phyloP scores from a whole-genome alignment of 78 protist genomes.

The Dictyostelium purpureum region DNA sequence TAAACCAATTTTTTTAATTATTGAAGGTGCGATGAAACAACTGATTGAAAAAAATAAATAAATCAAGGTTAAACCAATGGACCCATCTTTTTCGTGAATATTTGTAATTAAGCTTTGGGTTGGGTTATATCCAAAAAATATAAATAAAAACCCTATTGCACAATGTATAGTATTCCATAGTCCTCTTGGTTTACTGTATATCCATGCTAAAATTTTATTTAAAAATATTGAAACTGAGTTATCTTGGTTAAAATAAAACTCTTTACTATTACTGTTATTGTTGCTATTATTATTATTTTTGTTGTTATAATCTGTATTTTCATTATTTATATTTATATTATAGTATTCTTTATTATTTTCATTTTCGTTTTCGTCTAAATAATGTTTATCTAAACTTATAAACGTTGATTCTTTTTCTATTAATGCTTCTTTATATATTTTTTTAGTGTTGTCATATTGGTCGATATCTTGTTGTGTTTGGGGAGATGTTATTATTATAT shows the following conservation, averaged over 20 bases:
- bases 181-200: background rate
- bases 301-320: background rate
- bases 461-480: background rate
- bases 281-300: background rate
- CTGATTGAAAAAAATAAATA: slow-evolving; percentile 52
- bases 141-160: slow-evolving; percentile 34
- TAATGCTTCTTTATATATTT: too few relatives aligned
- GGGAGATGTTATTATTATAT: background rate
- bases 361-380: background rate
- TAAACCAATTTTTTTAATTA: slow-evolving; percentile 47
- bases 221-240: background rate
- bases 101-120: slow-evolving; percentile 30
- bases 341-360: background rate
- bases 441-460: background rate
- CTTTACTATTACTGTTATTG: background rate
- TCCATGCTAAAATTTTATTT: background rate
- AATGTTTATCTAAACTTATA: too few relatives aligned
- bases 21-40: slow-evolving; percentile 27
- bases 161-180: slow-evolving; percentile 13
- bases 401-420: too few relatives aligned
- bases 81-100: slow-evolving; percentile 30
- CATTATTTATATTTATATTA: background rate
- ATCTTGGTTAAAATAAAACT: background rate
- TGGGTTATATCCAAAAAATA: slow-evolving; percentile 58
- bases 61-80: slow-evolving; percentile 5